Conservation (phyloP, 176 grass and related monocot genomes). For the Dactylis glomerata region DNA sequence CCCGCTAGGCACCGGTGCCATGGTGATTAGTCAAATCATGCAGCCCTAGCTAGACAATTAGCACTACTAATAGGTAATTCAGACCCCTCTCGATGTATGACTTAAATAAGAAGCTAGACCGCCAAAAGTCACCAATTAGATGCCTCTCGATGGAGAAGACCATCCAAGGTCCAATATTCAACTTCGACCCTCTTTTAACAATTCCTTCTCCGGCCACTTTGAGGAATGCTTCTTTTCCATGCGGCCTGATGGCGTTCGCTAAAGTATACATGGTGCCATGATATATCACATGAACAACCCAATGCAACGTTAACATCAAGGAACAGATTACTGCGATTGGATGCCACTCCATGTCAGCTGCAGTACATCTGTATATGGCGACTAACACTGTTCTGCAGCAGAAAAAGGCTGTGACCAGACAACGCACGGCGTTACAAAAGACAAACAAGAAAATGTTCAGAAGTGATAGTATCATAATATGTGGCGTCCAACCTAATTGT, state of each 20-base stretch:
- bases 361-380: too few relatives aligned
- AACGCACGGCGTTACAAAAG: too few relatives aligned
- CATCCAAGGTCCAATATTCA: conserved; percentile 9
- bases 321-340: too few relatives aligned
- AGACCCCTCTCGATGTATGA: background rate
- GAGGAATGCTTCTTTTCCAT: background rate
- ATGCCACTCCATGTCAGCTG: too few relatives aligned
- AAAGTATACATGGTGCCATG: too few relatives aligned
- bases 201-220: conserved; percentile 15
- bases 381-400: too few relatives aligned
- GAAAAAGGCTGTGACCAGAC: too few relatives aligned
- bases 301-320: too few relatives aligned
- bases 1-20: conserved; percentile 4
- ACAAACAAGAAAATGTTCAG: too few relatives aligned
- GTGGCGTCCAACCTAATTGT: too few relatives aligned
- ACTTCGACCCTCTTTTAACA: conserved; percentile 10
- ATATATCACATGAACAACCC: too few relatives aligned
- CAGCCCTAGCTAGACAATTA: conserved; percentile 24
- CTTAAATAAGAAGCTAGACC: background rate
- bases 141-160: background rate
- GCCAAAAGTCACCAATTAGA: background rate
- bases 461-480: too few relatives aligned
- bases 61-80: background rate
- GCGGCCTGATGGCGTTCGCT: background rate
- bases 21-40: conserved; percentile 41